A percentile compares a stretch with the other conserved stretches of the same genome.
phyloP scores from a whole-genome alignment of 805 yeast species.

The Metschnikowia lochheadii region DNA sequence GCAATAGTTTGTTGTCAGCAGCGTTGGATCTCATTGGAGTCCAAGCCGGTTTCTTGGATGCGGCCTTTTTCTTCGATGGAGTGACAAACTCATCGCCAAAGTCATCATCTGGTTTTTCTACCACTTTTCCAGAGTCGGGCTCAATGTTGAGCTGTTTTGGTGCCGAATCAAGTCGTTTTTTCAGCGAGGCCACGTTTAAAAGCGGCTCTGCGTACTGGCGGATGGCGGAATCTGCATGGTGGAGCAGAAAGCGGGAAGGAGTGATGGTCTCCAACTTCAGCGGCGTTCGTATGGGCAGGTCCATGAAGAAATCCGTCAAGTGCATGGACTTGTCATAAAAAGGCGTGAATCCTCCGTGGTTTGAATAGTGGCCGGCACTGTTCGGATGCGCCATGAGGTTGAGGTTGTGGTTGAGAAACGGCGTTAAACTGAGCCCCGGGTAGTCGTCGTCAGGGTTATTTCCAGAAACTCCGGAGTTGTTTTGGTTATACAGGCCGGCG shows the following conservation, averaged over 20 bases:
- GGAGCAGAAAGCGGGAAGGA: constrained; percentile 34
- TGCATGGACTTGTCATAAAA: constrained; percentile 40
- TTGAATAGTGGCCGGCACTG: constrained; percentile 18
- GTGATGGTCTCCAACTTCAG: constrained; percentile 36
- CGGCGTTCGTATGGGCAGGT: constrained; percentile 40
- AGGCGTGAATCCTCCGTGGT: constrained; percentile 33
- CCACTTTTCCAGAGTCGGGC: constrained; percentile 27
- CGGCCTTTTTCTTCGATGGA: constrained; percentile 28
- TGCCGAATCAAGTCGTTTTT: not conserved
- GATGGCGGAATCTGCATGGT: constrained; percentile 1
- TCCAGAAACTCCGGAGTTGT: constrained; percentile 1
- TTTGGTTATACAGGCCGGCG: not conserved
- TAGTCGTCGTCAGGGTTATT: constrained; percentile 16
- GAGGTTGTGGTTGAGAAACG: constrained; percentile 35
- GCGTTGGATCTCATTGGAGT: constrained; percentile 14
- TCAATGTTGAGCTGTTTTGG: constrained; percentile 32
- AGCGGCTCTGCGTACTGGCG: constrained; percentile 15
- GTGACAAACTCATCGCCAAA: constrained; percentile 26
- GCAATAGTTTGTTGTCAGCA: constrained; percentile 14
- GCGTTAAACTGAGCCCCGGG: constrained; percentile 39
- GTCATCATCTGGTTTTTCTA: constrained; percentile 9
- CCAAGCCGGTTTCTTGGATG: constrained; percentile 22
- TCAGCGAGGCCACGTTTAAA: constrained; percentile 16
- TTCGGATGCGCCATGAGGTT: constrained; percentile 23
- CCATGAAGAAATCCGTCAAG: constrained; percentile 41